These are phyloP conservation scores for Fusarium clavum DNA, from an alignment of 2,329 filamentous ascomycete genomes.

Conservation along the genomic window DNA sequence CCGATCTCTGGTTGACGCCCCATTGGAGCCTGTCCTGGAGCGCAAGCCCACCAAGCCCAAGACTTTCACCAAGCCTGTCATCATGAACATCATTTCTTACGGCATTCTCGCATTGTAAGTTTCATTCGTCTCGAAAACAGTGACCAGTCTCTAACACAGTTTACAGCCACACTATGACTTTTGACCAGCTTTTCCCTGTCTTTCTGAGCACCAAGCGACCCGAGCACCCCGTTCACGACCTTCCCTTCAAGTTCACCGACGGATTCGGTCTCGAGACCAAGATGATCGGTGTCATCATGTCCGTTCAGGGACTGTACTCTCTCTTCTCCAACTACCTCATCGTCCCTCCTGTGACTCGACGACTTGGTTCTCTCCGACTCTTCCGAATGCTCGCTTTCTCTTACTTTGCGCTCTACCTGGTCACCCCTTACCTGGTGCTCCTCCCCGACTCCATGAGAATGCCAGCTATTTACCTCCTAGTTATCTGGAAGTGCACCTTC, in stretches of 20 bases:
- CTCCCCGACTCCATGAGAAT: constrained; percentile 79
- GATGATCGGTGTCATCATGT: constrained; percentile 87
- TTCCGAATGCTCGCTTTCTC: constrained; percentile 84
- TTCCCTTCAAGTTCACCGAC: constrained; percentile 90
- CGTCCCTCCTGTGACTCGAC: constrained; percentile 80
- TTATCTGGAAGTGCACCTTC: constrained; percentile 94
- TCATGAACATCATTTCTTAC: constrained; percentile 89
- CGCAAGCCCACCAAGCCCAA: constrained; percentile 54
- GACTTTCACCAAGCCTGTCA: constrained; percentile 85
- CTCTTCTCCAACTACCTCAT: constrained; percentile 87
- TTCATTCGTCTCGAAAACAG: neutral
- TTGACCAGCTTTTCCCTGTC: constrained; percentile 92
- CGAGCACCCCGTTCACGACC: constrained; percentile 61
- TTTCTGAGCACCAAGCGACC: constrained; percentile 79
- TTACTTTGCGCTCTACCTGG: constrained; percentile 89
- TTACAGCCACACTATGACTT: constrained; percentile 93
- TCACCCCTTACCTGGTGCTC: constrained; percentile 89
- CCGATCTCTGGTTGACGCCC: constrained; percentile 22
- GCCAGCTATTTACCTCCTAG: constrained; percentile 78
- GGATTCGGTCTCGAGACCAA: constrained; percentile 88
- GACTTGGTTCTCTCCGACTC: constrained; percentile 81
- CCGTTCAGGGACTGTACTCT: constrained; percentile 88
- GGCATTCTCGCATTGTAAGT: constrained; percentile 95
- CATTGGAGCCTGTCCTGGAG: constrained; percentile 32
- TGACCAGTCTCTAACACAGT: constrained; percentile 28